Conservation (phyloP, 495 filamentous ascomycete species). For the Penicillium pancosmium region DNA sequence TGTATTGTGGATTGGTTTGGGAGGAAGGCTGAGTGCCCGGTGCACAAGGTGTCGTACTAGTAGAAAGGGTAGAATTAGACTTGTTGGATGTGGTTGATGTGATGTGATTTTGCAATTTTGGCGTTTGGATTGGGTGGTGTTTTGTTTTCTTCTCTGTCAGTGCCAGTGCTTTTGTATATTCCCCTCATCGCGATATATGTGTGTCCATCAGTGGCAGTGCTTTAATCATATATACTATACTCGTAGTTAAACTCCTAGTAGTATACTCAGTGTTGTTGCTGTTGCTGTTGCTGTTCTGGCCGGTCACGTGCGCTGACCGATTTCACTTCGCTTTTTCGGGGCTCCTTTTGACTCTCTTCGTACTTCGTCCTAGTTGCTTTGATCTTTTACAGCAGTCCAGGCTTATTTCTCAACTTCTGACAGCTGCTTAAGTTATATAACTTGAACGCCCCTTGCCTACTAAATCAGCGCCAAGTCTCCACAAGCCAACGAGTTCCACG, state of each 20-base stretch:
- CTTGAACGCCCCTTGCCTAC: too few species aligned
- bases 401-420: background rate
- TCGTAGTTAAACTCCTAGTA: too few species aligned
- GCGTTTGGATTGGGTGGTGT: background rate
- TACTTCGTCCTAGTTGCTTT: background rate
- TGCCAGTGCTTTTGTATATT: background rate
- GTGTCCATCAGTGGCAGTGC: too few species aligned
- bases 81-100: too few species aligned
- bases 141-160: background rate
- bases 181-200: background rate
- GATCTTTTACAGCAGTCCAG: background rate
- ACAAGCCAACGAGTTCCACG: background rate
- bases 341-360: background rate
- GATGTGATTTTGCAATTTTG: background rate
- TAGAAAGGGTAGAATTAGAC: background rate
- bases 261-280: background rate
- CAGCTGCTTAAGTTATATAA: background rate
- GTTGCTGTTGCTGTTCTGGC: background rate
- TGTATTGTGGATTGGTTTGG: conserved; percentile 64
- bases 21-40: conserved; percentile 56
- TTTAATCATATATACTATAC: too few species aligned
- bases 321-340: background rate
- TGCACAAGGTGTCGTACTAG: conserved; percentile 48
- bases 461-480: background rate
- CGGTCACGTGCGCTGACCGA: background rate